Evolutionary conservation across 352 stramenopile species (phyloP), one percentile per base, ranked within the genome.

Genomic region (Phytophthora sansomeana): DNA sequence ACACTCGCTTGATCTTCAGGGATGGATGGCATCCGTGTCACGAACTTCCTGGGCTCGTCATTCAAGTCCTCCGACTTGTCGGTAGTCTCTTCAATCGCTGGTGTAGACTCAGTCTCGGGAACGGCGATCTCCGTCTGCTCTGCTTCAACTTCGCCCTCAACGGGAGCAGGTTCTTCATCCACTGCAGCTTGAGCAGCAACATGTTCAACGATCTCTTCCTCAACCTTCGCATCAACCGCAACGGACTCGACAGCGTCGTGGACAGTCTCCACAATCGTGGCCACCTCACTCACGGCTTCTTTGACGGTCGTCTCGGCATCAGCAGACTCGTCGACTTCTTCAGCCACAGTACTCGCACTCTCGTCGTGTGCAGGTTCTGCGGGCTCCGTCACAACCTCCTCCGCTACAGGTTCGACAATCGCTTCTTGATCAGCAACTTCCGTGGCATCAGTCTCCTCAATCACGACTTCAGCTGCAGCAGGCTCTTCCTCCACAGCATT

Each of bases 1-100:
- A 19, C 36, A 6, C 6, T 56, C 16, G 48, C 35, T 39, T 51
- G 33, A 13, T 56, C 54, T 51, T 65, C 55, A 1, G 62, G 32
- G 49, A 69, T 59, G 5, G 46, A 69, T 28, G 53, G 5, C 53
- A 59, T 69, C 8, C 46, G 44, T 11, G 36, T 57, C 13, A 63
- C n/a, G 17, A 44, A 32, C 26, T 64, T 59, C 11, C 41, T 50
- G 6, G 51, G 35, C 39, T 62, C 51, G 51, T 53, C 28, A 47
- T 10, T 54, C 39, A 60, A 26, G 33, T 53, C 47, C 2, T 58
- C 47, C 5, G 14, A 8, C 11, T 59, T 53, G 44, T 64, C 54
- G 4, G 30, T 13, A 13, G 24, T 9, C 17, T 46, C 16, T 3
- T 61, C 51, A 5, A 14, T 58, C 2, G 48, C 16, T 4, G 41